These are phyloP conservation scores for Arbutus unedo DNA, from an alignment of 148 eudicot genomes.

Conservation along the genomic window DNA sequence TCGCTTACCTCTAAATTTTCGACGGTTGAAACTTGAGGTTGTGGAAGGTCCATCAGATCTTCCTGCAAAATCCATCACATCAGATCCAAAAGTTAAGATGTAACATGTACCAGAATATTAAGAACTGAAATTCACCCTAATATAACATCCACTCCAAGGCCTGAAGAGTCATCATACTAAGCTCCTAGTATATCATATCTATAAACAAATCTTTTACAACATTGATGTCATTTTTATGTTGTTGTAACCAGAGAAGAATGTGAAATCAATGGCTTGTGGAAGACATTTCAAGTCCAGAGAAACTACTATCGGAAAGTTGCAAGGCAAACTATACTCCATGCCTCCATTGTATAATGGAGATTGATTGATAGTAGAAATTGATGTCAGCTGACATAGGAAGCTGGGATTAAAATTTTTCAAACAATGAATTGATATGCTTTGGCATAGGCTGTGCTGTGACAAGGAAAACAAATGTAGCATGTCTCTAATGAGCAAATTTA, in stretches of 20 bases:
- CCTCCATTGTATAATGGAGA: background rate
- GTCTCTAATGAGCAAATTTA: constrained; percentile 25
- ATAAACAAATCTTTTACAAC: background rate
- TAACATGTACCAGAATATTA: background rate
- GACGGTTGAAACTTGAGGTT: constrained; percentile 35
- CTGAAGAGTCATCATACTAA: background rate
- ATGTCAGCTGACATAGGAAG: background rate
- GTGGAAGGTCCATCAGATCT: constrained; percentile 56
- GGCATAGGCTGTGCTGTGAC: background rate
- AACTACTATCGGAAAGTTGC: background rate
- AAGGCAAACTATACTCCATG: background rate
- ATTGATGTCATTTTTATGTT: background rate
- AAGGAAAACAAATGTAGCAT: background rate
- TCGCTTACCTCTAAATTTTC: constrained; percentile 50
- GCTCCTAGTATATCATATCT: background rate
- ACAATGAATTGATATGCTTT: background rate
- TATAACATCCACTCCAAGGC: background rate
- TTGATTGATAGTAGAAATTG: background rate
- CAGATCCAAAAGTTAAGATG: background rate
- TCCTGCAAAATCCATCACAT: constrained; percentile 42
- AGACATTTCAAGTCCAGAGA: background rate
- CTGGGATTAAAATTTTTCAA: background rate
- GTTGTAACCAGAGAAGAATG: background rate
- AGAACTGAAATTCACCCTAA: background rate
- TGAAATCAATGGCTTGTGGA: background rate